phyloP scores from a whole-genome alignment of 2,329 filamentous ascomycete species.

The Akanthomyces dipterigenus region DNA sequence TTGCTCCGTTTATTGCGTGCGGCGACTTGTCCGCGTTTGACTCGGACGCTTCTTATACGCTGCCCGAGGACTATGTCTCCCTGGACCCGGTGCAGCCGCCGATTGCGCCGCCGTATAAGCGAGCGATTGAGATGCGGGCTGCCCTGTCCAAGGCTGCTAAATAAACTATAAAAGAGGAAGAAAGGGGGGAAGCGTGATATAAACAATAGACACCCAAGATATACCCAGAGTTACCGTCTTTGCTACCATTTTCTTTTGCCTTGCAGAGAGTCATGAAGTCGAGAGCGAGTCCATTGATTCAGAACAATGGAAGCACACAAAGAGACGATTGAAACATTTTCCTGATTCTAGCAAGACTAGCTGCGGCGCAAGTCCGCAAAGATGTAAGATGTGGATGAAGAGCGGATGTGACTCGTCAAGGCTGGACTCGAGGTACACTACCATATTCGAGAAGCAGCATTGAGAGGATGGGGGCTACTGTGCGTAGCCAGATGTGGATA shows the following conservation, averaged over 20 bases:
- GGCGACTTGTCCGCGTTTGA: conserved; percentile 93
- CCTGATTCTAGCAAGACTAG: background rate
- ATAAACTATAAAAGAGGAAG: conserved; percentile 13
- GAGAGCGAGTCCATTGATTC: background rate
- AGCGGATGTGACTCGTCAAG: background rate
- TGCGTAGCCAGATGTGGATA: background rate
- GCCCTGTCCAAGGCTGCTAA: conserved; percentile 26
- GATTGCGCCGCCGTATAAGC: conserved; percentile 90
- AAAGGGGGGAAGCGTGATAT: background rate
- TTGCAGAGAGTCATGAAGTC: background rate
- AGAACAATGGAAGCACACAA: background rate
- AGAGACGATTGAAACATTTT: background rate
- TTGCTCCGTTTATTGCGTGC: conserved; percentile 94
- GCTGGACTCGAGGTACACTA: background rate
- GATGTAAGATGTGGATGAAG: background rate
- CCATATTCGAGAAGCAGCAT: background rate
- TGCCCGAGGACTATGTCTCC: conserved; percentile 79
- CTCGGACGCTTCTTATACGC: conserved; percentile 86
- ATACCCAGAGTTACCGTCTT: background rate
- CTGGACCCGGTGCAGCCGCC: conserved; percentile 91
- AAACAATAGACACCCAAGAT: background rate
- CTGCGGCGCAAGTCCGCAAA: background rate
- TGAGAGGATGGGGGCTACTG: background rate
- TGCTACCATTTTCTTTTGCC: background rate
- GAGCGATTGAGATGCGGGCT: conserved; percentile 67